phyloP scores from a whole-genome alignment of 129 eudicot species.

The Escallonia herrerae region DNA sequence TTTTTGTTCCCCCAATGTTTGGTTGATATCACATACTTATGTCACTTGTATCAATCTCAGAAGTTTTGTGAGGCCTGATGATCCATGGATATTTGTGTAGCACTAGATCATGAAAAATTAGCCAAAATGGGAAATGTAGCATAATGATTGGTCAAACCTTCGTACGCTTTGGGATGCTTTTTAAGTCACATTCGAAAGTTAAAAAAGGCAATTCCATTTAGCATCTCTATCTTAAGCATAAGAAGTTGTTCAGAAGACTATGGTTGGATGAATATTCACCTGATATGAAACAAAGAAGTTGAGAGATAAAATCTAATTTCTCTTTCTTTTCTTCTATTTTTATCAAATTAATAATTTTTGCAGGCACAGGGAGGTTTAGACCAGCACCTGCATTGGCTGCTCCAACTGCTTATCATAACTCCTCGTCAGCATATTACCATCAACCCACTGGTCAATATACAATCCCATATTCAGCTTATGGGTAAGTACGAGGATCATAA shows the following conservation, averaged over 20 bases:
- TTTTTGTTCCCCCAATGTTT: no score
- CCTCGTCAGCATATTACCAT: constrained; percentile 19
- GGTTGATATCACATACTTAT: no score
- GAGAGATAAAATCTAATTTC: no score
- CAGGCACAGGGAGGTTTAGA: constrained; percentile 21
- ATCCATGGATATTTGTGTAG: no score
- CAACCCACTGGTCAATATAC: constrained; percentile 17
- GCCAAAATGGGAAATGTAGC: no score
- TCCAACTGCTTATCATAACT: constrained; percentile 8
- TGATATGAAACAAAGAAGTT: no score
- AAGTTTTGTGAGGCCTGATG: no score
- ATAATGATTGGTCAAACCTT: no score
- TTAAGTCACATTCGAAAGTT: neutral
- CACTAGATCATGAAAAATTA: no score
- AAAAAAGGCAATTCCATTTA: no score
- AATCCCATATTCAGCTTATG: constrained; percentile 22
- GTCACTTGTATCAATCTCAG: neutral
- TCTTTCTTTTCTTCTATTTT: neutral
- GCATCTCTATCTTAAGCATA: neutral
- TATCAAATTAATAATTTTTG: no score
- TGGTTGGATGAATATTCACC: no score
- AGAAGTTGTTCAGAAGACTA: neutral
- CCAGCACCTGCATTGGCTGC: constrained; percentile 15
- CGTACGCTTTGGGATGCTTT: neutral
- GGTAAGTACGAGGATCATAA: constrained; percentile 4